Conservation (phyloP, 306 rosid genomes). For the Glycine soja region DNA sequence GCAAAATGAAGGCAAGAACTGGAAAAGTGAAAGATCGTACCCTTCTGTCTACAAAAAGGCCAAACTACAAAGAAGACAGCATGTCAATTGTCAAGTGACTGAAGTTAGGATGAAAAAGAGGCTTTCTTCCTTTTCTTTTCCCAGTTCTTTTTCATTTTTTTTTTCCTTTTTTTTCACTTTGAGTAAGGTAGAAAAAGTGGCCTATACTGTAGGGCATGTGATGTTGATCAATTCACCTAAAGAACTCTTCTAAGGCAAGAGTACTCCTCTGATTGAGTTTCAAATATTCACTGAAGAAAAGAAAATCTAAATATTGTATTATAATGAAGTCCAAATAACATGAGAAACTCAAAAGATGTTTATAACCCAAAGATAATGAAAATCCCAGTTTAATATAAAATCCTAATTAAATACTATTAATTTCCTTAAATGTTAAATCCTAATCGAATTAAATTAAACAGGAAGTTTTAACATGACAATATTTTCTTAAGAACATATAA, state of each 20-base stretch:
- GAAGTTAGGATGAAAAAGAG: conserved; percentile 36
- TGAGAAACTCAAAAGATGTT: neutral
- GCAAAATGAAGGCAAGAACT: conserved; percentile 74
- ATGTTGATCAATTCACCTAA: neutral
- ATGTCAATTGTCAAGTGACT: conserved; percentile 20
- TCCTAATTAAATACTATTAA: neutral
- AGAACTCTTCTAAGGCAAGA: neutral
- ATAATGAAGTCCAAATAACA: conserved; percentile 17
- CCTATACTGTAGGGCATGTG: neutral
- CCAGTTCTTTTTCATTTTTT: neutral
- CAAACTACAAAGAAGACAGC: conserved; percentile 72
- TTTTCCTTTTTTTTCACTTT: neutral
- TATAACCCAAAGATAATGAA: conserved; percentile 29
- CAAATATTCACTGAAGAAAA: conserved; percentile 8
- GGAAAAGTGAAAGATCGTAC: conserved; percentile 67
- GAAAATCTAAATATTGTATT: neutral
- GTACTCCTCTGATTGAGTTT: neutral
- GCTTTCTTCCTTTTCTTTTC: conserved; percentile 19
- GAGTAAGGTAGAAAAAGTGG: conserved; percentile 6
- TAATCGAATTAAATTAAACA: neutral
- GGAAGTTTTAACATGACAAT: neutral
- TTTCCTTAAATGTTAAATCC: neutral
- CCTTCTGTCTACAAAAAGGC: conserved; percentile 80
- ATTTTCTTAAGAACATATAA: neutral
- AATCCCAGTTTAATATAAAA: neutral